Conservation (phyloP, 257 asterid species). For the Solanum megistacrolobum region DNA sequence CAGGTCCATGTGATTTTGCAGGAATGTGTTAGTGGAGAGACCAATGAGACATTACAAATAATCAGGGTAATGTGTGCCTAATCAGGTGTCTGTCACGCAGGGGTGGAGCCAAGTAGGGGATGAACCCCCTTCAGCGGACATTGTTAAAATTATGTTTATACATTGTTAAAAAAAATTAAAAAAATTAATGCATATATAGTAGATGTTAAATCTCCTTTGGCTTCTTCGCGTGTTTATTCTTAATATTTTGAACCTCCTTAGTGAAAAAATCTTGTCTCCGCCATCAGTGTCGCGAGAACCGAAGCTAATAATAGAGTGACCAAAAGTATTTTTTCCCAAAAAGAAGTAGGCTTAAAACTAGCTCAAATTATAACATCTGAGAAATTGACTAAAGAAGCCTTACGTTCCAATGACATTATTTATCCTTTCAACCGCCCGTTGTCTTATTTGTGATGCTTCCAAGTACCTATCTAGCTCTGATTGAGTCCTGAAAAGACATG, state of each 20-base stretch:
- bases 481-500: constrained; percentile 90
- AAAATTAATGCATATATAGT: not conserved
- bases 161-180: not conserved
- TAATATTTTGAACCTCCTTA: not conserved
- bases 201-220: not conserved
- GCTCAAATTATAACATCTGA: not conserved
- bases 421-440: constrained; percentile 80
- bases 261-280: not conserved
- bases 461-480: constrained; percentile 83
- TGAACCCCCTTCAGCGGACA: not conserved
- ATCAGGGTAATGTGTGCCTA: not conserved
- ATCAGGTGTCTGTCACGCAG: not conserved
- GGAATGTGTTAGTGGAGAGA: not conserved
- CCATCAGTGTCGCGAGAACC: not conserved
- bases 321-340: not conserved
- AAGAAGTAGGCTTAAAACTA: not conserved
- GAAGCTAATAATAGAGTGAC: not conserved
- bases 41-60: not conserved
- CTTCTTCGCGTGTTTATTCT: not conserved
- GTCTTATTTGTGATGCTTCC: constrained; percentile 87
- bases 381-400: constrained; percentile 17
- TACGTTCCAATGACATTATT: constrained; percentile 88
- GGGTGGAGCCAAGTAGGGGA: not conserved
- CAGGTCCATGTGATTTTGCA: not conserved
- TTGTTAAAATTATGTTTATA: not conserved